Base-by-base conservation (phyloP, 2,329 filamentous ascomycete genomes). In the Colletotrichum magnum region DNA sequence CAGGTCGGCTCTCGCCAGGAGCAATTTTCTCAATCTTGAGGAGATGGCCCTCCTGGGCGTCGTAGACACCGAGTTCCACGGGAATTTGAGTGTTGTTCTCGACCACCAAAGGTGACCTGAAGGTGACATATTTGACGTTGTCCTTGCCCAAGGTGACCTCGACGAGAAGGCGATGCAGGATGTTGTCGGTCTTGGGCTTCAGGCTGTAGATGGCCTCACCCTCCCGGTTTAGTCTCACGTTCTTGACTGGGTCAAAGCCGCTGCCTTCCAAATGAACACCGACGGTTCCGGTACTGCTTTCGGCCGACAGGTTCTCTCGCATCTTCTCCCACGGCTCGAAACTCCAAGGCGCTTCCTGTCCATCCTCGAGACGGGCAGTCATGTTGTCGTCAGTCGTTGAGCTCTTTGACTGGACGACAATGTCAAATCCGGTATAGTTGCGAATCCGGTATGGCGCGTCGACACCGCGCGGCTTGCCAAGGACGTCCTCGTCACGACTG, bases 71-170 rank as follows among this genome's bases (percentile, higher is more conserved):
- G 24, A 99, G 81, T 79, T 99, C 96, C 15, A 99, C 91, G 0
- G 96, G 95, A 51, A 99, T 97, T 77, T 99, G 94, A 0, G 96
- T 99, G 72, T 96, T 93, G 80, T 99, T 99, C 78, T 99, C 96
- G 7, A 99, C 90, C 0, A 98, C 83, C 1, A 99, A 84, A 1
- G 96, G 96, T 18, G 95, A 98, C 28, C 96, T 90, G 76, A 99
- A 91, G 1, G 95, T 99, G 76, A 99, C 97, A 78, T 97, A 97
- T 83, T 99, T 99, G 82, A 99, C 93, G 75, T 98, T 98, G 83
- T 99, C 95, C 0, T 89, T 84, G n/a, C 94, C 96, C 26, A 99
- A 87, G 61, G 89, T 94, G 61, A 99, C 92, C 66, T 99, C 96
- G 0, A 98, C 95, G 26, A 98, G 89, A 18, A 99, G 88, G 24